A percentile compares a stretch with the other conserved stretches of the same genome.
Conservation (phyloP, 2,329 filamentous ascomycete species). For the Trichoderma cornu-damae region DNA sequence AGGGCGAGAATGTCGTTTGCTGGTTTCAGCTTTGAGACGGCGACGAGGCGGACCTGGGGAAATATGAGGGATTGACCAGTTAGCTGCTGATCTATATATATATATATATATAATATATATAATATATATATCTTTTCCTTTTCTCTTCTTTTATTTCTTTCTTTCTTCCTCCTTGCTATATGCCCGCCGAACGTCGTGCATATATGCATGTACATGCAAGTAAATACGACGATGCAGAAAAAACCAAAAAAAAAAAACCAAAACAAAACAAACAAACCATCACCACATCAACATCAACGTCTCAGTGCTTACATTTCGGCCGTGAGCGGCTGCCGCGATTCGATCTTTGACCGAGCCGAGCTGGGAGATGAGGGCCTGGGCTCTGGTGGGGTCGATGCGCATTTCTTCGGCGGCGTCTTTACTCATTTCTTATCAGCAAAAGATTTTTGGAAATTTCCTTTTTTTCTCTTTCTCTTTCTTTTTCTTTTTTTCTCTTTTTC, state of each 20-base stretch:
- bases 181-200: no score
- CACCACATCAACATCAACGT: no score
- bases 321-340: conserved; percentile 49
- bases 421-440: conserved; percentile 35
- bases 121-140: no score
- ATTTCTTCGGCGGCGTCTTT: conserved; percentile 43
- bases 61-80: conserved; percentile 4
- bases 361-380: conserved; percentile 57
- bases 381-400: conserved; percentile 58
- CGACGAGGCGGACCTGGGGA: conserved; percentile 74
- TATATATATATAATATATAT: no score
- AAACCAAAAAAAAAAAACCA: no score
- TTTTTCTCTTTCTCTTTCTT: no score
- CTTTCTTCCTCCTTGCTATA: no score
- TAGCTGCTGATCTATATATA: conserved; percentile 18
- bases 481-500: no score
- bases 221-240: background rate
- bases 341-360: conserved; percentile 56
- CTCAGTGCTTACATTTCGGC: conserved; percentile 47
- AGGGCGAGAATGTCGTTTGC: conserved; percentile 84
- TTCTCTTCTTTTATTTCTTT: background rate
- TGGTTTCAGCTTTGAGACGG: conserved; percentile 94
- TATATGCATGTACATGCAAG: no score
- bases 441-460: background rate
- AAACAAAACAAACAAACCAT: background rate